Conservation (phyloP, 2,329 filamentous ascomycete species). For the Mycocentrospora acerina region DNA sequence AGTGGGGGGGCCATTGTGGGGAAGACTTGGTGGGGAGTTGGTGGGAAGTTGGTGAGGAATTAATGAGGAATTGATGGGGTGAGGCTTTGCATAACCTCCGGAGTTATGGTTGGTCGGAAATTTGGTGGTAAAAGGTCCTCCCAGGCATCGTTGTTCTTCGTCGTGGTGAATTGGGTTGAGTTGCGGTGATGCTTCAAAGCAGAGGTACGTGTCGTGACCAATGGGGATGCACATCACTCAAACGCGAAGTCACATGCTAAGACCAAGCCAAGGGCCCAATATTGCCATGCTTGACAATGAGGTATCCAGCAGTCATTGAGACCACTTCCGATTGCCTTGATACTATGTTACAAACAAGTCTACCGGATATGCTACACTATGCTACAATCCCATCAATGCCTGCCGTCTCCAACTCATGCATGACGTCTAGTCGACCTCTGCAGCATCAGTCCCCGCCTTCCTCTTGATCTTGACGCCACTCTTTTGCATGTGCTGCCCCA, state of each 20-base stretch:
- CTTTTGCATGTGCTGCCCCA: slow-evolving; percentile 45
- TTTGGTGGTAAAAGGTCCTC: not conserved
- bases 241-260: slow-evolving; percentile 1
- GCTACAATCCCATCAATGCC: no score
- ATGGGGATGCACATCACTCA: not conserved
- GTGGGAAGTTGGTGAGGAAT: not conserved
- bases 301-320: no score
- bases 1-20: slow-evolving; percentile 22
- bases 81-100: not conserved
- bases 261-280: no score
- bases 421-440: slow-evolving; percentile 13
- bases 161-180: not conserved
- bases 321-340: no score
- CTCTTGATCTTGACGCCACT: slow-evolving; percentile 22
- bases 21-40: not conserved
- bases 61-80: no score
- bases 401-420: no score
- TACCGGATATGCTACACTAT: no score
- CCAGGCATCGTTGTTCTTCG: not conserved
- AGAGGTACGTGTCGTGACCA: not conserved
- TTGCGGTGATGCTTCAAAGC: no score
- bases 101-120: no score
- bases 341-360: no score
- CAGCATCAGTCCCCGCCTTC: slow-evolving; percentile 6
- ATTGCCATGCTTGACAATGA: not conserved